Evolutionary conservation across 2,329 filamentous ascomycete species (phyloP), one percentile per base, ranked within the genome.

Genomic region (Fusarium protoensiforme): DNA sequence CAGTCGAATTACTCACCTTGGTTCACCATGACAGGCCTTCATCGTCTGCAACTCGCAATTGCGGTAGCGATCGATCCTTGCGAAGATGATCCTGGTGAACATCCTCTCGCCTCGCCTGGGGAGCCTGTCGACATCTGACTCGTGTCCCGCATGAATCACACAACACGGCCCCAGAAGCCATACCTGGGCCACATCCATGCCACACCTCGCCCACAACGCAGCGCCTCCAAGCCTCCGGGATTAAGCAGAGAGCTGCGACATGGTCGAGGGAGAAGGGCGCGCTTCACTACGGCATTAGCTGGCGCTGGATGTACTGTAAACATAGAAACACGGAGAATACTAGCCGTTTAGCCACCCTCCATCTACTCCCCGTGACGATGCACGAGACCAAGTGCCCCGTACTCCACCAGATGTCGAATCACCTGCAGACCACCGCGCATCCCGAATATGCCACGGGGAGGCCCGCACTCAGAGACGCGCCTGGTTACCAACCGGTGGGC

Each of bases 91-190:
- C 41, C 51, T 61, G 10, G 51, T 56, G 39, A 73, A 60, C 69
- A 73, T 65, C 29, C 33, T 66, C 59, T 60, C 46, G 48, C 65
- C 29, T 36, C 24, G 31, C 46, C 46, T 11, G 46, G 46, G 43
- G 29, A 27, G 35, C 39, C 58, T 54, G 56, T 66, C 48, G 39
- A 60, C 24, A 46, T 61, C 61, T 71, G 75, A 77, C 72, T 77
- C 75, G 72, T 75, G 75, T 61, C 66, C 22, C 76, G 75, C 75
- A 77, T 76, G 74, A 75, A 77, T 77, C 75, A 75, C 72, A 68
- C 65, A 31, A 31, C 66, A 41, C 27, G 61, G 62, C 64, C 66
- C 65, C 66, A 69, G 69, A 72, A 66, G 20, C 41, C 53, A 53
- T 56, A 51, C 43, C 27, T 48, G 22, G 56, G 35, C 66, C 65